Conservation (phyloP, 352 stramenopile species). For the Pythium myriotylum region DNA sequence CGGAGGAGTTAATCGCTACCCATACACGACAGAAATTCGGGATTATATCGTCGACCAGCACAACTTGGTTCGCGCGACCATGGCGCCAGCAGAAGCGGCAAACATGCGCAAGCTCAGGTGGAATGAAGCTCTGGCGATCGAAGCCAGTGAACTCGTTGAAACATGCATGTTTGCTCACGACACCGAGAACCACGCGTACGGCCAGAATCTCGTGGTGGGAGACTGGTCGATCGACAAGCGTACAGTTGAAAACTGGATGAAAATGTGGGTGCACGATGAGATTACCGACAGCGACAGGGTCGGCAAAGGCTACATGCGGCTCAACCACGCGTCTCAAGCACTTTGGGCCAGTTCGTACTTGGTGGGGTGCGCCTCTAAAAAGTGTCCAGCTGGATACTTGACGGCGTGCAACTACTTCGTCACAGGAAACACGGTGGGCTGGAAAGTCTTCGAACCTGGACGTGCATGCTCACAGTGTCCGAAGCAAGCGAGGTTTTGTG, state of each 20-base stretch:
- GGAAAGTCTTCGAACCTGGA: slow-evolving; percentile 33
- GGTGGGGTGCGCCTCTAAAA: slow-evolving; percentile 40
- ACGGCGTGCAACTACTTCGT: slow-evolving; percentile 45
- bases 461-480: slow-evolving; percentile 38
- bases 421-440: slow-evolving; percentile 37
- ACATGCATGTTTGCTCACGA: slow-evolving; percentile 42
- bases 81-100: slow-evolving; percentile 28
- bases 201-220: slow-evolving; percentile 46
- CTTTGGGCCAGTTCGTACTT: slow-evolving; percentile 41
- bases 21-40: slow-evolving; percentile 34
- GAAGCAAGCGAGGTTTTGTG: slow-evolving; percentile 32
- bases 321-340: slow-evolving; percentile 41
- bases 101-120: slow-evolving; percentile 45
- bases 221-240: slow-evolving; percentile 24
- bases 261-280: slow-evolving; percentile 38
- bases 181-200: slow-evolving; percentile 42
- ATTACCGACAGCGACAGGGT: slow-evolving; percentile 32
- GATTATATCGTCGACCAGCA: slow-evolving; percentile 40
- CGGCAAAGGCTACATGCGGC: slow-evolving; percentile 33
- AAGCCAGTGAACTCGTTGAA: slow-evolving; percentile 39
- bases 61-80: slow-evolving; percentile 34
- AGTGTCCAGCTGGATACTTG: slow-evolving; percentile 36
- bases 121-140: slow-evolving; percentile 41
- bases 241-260: slow-evolving; percentile 34
- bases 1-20: slow-evolving; percentile 36